Evolutionary conservation across 2,329 filamentous ascomycete species (phyloP).

Genomic region (Parafenestella ontariensis): DNA sequence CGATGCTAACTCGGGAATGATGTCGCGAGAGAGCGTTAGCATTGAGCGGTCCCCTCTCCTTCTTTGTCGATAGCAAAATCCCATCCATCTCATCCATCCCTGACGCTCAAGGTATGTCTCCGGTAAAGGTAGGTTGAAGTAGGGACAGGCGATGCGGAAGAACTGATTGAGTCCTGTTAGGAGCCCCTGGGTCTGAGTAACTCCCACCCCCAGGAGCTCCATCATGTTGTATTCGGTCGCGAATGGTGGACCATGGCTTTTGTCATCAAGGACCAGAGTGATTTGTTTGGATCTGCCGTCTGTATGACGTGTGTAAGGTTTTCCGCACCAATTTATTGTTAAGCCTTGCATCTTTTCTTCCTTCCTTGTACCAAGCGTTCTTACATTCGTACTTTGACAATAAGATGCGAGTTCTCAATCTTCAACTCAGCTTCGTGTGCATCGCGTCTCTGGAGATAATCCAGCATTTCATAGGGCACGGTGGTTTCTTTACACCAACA

Average conservation of each 20-base stretch:
- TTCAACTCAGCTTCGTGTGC: conserved; percentile 30
- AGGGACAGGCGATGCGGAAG: conserved; percentile 54
- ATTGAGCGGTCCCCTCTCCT: too few species aligned
- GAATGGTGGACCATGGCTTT: conserved; percentile 63
- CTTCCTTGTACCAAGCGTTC: too few species aligned
- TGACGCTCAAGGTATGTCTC: conserved; percentile 55
- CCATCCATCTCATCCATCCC: conserved; percentile 54
- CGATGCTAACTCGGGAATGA: conserved; percentile 14
- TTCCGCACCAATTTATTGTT: too few species aligned
- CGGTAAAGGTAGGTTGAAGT: conserved; percentile 57
- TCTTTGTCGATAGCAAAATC: conserved; percentile 41
- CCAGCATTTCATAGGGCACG: conserved; percentile 39
- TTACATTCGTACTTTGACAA: too few species aligned
- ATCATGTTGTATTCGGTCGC: conserved; percentile 58
- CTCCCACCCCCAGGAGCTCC: conserved; percentile 43
- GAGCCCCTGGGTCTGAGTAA: background rate
- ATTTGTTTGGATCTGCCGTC: conserved; percentile 58
- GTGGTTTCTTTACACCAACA: conserved; percentile 21
- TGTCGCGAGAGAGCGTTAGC: conserved; percentile 20
- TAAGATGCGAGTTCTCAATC: conserved; percentile 18
- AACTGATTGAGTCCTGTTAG: conserved; percentile 52
- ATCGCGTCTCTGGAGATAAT: conserved; percentile 31
- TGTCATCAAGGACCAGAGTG: conserved; percentile 61
- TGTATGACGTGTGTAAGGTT: too few species aligned
- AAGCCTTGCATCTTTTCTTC: too few species aligned